These are phyloP conservation scores for Amanita exitialis DNA, from an alignment of 768 basidiomycete species.

Conservation along the genomic window DNA sequence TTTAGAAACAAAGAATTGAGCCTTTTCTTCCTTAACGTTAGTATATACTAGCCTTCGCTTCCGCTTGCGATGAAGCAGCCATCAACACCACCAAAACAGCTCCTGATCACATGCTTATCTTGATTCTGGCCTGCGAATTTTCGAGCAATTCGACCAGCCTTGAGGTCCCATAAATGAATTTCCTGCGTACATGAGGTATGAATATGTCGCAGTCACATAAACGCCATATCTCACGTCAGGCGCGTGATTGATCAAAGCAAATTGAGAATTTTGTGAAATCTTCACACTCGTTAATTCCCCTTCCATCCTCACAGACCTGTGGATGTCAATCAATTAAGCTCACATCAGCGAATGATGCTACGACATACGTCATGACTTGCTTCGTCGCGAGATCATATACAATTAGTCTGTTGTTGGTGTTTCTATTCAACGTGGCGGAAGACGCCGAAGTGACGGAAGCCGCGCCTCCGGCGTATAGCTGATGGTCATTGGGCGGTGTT, in stretches of 20 bases:
- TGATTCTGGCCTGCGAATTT: constrained; percentile 85
- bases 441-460: constrained; percentile 21
- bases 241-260: constrained; percentile 78
- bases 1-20: neutral
- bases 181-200: constrained; percentile 43
- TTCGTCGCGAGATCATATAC: constrained; percentile 69
- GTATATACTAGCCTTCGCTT: constrained; percentile 69
- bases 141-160: constrained; percentile 55
- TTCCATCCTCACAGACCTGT: constrained; percentile 54
- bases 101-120: constrained; percentile 76
- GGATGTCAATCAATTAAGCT: constrained; percentile 10
- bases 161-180: constrained; percentile 80
- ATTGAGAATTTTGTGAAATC: constrained; percentile 78
- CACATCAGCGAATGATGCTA: constrained; percentile 1
- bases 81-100: constrained; percentile 87
- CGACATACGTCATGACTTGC: constrained; percentile 55
- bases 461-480: constrained; percentile 21
- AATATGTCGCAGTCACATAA: constrained; percentile 8
- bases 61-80: constrained; percentile 88
- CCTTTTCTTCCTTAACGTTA: neutral
- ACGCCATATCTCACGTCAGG: constrained; percentile 59
- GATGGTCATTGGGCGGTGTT: constrained; percentile 23
- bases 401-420: constrained; percentile 54
- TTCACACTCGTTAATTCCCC: constrained; percentile 86
- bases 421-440: constrained; percentile 24